phyloP scores from a whole-genome alignment of 192 early-diverging fungal genomes.

The Pilaira anomala region DNA sequence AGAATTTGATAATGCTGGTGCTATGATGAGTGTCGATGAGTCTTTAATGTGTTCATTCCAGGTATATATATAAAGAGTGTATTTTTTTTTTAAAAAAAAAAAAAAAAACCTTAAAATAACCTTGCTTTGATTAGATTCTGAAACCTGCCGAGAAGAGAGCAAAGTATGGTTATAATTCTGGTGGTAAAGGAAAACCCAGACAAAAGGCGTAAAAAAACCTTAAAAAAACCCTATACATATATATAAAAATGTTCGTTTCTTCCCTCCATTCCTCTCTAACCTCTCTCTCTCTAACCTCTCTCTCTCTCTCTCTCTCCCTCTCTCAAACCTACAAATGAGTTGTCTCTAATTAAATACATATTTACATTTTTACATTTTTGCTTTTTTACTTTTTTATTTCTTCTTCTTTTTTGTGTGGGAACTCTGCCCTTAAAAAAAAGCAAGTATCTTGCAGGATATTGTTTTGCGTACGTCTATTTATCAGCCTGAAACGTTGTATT shows the following conservation, averaged over 20 bases:
- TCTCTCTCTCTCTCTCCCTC: neutral
- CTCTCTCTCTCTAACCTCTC: neutral
- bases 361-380: too few relatives aligned
- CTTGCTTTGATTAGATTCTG: constrained; percentile 64
- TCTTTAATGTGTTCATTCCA: constrained; percentile 86
- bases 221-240: too few relatives aligned
- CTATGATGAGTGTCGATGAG: constrained; percentile 88
- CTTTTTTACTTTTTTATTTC: too few relatives aligned
- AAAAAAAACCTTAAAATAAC: neutral
- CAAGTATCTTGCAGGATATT: too few relatives aligned
- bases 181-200: constrained; percentile 12
- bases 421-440: too few relatives aligned
- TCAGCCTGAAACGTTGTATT: too few relatives aligned
- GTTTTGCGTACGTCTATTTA: too few relatives aligned
- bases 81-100: neutral
- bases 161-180: constrained; percentile 52
- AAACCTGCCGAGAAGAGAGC: constrained; percentile 94
- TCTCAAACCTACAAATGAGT: neutral
- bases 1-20: constrained; percentile 85
- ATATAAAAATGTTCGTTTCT: too few relatives aligned
- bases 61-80: constrained; percentile 20
- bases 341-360: too few relatives aligned
- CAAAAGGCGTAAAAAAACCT: neutral
- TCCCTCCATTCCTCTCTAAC: too few relatives aligned
- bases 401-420: too few relatives aligned